Evolutionary conservation across 2,329 filamentous ascomycete species (phyloP), one percentile per base, ranked within the genome.

Genomic region (Albophoma yamanashiensis): DNA sequence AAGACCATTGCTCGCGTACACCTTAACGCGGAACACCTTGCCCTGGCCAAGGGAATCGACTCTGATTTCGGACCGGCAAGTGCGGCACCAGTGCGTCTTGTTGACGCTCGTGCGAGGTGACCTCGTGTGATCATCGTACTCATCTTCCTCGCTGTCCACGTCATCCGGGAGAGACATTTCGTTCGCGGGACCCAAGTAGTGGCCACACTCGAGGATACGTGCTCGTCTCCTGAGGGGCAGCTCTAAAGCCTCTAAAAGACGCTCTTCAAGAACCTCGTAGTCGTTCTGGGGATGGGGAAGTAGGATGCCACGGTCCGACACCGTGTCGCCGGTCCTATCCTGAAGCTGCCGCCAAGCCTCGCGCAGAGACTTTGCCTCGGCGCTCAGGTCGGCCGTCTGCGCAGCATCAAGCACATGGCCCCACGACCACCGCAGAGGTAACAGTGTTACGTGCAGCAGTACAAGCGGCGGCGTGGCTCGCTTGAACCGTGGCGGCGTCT

Each of bases 1-100:
- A 56, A 97, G 77, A 0, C 94, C 94, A 72, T 97, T 99, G 58
- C 92, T 93, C 0, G 94, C 94, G 69, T 93, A 99, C 1, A 97
- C 87, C 69, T 92, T 94, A 71, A 97, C 82, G 38, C 86, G 83
- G 79, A 91, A 94, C 56, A 86, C 79, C 66, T 82, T 83, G 60
- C 78, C 74, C 5, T 75, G 69, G 1, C 81, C 82, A 4, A 82
- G 79, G 47, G 78, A 74, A 64, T 84, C 82, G 64, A 75, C 82
- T 47, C 73, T 74, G 62, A 84, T 85, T 58, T 84, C 82, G 40
- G 74, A 75, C n/a, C 73, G 75, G 68, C 83, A 86, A 0, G 79
- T 82, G 27, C 66, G 71, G 67, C 83, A 86, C 83, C 83, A 86
- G 64, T 84, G 82, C 0, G 71, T 76, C 64, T 75, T 75, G 40